These are phyloP conservation scores for Daldinia childiae DNA, from an alignment of 495 filamentous ascomycete species.

Conservation along the genomic window DNA sequence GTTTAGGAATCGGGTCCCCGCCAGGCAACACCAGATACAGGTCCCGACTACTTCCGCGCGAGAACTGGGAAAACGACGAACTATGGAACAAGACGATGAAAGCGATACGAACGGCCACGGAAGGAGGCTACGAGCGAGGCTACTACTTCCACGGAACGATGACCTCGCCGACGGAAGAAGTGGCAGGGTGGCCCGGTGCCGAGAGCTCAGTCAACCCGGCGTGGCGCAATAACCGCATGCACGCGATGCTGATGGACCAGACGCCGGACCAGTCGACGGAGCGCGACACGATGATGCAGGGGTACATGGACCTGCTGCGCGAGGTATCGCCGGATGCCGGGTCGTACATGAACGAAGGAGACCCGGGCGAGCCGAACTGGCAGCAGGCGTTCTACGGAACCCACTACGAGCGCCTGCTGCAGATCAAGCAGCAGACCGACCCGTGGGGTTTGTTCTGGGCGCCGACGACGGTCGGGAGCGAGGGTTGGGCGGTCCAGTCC, in stretches of 20 bases:
- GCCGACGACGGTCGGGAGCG: conserved; percentile 62
- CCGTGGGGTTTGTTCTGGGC: conserved; percentile 66
- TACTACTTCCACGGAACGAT: conserved; percentile 60
- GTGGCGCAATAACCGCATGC: conserved; percentile 63
- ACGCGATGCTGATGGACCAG: conserved; percentile 57
- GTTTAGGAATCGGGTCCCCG: conserved; percentile 46
- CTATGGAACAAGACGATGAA: conserved; percentile 58
- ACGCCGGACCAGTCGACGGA: conserved; percentile 41
- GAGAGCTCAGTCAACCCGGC: conserved; percentile 64
- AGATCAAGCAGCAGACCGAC: conserved; percentile 65
- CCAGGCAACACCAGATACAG: conserved; percentile 45
- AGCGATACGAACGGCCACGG: conserved; percentile 60
- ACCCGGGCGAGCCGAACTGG: conserved; percentile 67
- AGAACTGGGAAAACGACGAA: conserved; percentile 53
- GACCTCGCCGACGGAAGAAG: conserved; percentile 41
- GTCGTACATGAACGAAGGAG: conserved; percentile 60
- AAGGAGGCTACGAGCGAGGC: conserved; percentile 52
- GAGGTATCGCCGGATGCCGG: conserved; percentile 52
- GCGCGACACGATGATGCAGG: conserved; percentile 36
- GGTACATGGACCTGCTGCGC: conserved; percentile 46
- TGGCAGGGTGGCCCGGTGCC: conserved; percentile 52
- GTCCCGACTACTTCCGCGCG: conserved; percentile 62
- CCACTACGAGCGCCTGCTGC: conserved; percentile 61
- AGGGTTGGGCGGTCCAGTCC: conserved; percentile 55
- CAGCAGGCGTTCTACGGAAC: conserved; percentile 66